Percentiles rank a stretch among this genome's conserved stretches.
Evolutionary conservation across 352 stramenopile genomes (phyloP).

Genomic region (Phytophthora ohioensis): DNA sequence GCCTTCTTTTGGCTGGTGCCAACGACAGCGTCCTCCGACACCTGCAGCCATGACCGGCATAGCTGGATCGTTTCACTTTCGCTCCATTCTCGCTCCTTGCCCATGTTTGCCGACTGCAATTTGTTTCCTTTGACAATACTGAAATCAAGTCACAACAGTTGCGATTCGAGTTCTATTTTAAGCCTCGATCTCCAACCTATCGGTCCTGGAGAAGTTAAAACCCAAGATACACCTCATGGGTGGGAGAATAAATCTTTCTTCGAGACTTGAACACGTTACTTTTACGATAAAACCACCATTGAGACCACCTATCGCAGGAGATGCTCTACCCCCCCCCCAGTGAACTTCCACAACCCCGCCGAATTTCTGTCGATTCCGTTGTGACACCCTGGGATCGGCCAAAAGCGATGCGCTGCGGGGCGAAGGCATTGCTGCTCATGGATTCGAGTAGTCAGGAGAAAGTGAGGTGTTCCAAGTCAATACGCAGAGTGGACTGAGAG

Average conservation of each 20-base stretch:
- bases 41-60: constrained; percentile 5
- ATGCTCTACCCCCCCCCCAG: not conserved
- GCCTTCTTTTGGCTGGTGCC: constrained; percentile 17
- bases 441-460: too few species aligned
- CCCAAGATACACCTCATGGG: not conserved
- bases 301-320: not conserved
- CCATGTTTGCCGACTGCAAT: constrained; percentile 2
- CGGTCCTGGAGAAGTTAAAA: constrained; percentile 15
- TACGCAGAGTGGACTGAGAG: too few species aligned
- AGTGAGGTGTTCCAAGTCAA: too few species aligned
- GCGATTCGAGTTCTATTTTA: not conserved
- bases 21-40: not conserved
- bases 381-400: too few species aligned
- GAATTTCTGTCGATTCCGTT: too few species aligned
- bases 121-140: not conserved
- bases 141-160: not conserved
- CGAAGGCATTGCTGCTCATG: too few species aligned
- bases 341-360: too few species aligned
- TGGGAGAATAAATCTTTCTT: not conserved
- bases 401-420: too few species aligned
- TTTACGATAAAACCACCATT: constrained; percentile 5
- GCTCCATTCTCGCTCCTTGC: constrained; percentile 4
- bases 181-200: not conserved
- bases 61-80: constrained; percentile 14
- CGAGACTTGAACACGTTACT: not conserved